phyloP scores from a whole-genome alignment of 495 filamentous ascomycete species.

The Neurospora sp. region DNA sequence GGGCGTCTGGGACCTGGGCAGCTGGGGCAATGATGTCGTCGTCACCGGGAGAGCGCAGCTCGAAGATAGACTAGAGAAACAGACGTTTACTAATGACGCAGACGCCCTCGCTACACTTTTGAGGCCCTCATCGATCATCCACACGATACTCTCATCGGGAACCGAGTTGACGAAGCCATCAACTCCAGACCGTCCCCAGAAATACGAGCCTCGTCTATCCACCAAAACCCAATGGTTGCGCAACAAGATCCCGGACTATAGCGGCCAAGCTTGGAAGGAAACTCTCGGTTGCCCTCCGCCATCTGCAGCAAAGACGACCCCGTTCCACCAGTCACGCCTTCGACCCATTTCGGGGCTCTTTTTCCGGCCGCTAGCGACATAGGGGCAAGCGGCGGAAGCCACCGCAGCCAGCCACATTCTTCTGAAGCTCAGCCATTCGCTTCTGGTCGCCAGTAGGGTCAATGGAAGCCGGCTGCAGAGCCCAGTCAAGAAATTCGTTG shows the following conservation, averaged over 20 bases:
- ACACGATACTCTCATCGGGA: neutral
- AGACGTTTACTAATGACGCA: neutral
- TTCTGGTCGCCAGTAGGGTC: constrained; percentile 59
- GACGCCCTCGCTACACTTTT: neutral
- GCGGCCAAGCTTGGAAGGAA: neutral
- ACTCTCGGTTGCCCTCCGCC: neutral
- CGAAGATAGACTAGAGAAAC: neutral
- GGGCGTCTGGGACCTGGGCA: neutral
- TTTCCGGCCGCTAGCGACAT: neutral
- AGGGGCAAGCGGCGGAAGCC: constrained; percentile 31
- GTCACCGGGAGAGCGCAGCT: neutral
- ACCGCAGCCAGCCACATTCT: constrained; percentile 43
- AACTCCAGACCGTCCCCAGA: neutral
- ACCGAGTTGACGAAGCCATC: neutral
- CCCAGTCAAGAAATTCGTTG: constrained; percentile 53
- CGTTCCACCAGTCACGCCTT: neutral
- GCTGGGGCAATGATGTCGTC: neutral
- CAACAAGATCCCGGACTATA: neutral
- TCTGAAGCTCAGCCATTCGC: constrained; percentile 51
- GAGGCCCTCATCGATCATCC: neutral
- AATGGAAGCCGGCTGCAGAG: constrained; percentile 46
- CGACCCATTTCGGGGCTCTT: neutral
- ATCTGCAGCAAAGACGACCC: neutral
- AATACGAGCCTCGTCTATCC: neutral
- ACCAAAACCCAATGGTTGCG: neutral